A percentile compares a stretch with the other conserved stretches of the same genome.
These are phyloP conservation scores for Stagonosporopsis rhizophila DNA, from an alignment of 2,329 filamentous ascomycete species.

Conservation along the genomic window DNA sequence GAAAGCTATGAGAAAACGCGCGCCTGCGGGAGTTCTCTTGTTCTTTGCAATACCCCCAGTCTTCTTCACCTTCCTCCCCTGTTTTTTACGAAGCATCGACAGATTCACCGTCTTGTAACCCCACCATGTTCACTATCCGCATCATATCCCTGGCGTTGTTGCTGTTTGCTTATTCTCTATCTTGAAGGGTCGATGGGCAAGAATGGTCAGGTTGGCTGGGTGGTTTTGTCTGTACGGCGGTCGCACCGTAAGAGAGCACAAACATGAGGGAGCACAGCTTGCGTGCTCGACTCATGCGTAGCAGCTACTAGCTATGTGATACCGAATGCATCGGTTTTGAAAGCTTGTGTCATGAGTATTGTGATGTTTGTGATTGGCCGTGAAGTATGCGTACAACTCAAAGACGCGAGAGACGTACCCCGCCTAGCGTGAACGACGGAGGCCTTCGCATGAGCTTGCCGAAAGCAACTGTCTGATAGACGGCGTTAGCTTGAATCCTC, in stretches of 20 bases:
- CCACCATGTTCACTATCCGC: slow-evolving; percentile 43
- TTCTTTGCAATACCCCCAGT: slow-evolving; percentile 34
- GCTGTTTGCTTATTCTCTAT: slow-evolving; percentile 37
- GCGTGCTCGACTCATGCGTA: slow-evolving; percentile 23
- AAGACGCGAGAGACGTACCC: no score
- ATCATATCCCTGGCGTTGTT: slow-evolving; percentile 54
- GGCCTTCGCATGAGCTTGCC: no score
- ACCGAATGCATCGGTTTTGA: slow-evolving; percentile 28
- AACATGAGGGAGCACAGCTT: slow-evolving; percentile 20
- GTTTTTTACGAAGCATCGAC: slow-evolving; percentile 48
- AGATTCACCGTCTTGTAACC: slow-evolving; percentile 54
- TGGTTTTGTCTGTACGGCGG: slow-evolving; percentile 20
- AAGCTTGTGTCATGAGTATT: slow-evolving; percentile 1
- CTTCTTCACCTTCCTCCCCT: slow-evolving; percentile 35
- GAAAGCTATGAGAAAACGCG: slow-evolving; percentile 25
- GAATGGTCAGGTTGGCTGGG: slow-evolving; percentile 33
- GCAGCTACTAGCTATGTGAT: slow-evolving; percentile 39
- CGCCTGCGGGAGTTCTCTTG: slow-evolving; percentile 25
- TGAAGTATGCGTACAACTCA: slow-evolving; percentile 4
- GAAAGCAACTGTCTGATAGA: no score
- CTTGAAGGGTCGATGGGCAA: slow-evolving; percentile 31
- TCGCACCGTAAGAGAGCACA: slow-evolving; percentile 22
- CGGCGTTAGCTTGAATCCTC: no score
- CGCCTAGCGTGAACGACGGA: no score
- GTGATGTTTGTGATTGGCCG: slow-evolving; percentile 12